Base-by-base conservation (phyloP, 148 eudicot species). In the Camellia japonica region DNA sequence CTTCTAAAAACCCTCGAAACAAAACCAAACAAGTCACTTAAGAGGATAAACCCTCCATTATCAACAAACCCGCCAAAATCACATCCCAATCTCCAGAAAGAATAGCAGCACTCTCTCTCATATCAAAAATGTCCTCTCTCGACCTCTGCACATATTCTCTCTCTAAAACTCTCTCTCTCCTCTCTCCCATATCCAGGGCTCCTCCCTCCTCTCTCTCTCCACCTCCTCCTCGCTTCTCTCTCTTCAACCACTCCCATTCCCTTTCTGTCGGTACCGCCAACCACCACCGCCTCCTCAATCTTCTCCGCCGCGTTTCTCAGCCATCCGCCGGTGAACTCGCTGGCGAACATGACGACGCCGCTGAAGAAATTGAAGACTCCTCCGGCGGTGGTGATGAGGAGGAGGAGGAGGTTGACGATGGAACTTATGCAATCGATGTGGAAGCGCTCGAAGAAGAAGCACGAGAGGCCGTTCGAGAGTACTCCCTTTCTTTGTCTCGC, bases 371-470 rank as follows among this genome's bases (percentile, higher is more conserved):
- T 58, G 78, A 79, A 47, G 86, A 83, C 23, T 74, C 77, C 5
- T 91, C 86, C 8, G 84, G 82, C n/a, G 87, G 82, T 46, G 92
- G 62, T 0, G 86, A 80, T 4, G 52, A 49, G 7, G 52, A 49
- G 7, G 51, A 47, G 51, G 52, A 49, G 20, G 92, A 91, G 6
- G 79, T 16, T 0, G 82, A 66, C 62, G 85, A 83, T 47, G 90
- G 80, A 8, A 47, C 19, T 76, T 75, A 51, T 52, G 77, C 63
- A 5, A 16, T 92, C n/a, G 92, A 95, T 81, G 89, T 80, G 58
- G 87, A 89, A 13, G 94, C 84, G 78, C 89, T 95, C 68, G 94
- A 95, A 79, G 84, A 73, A 74, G 96, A 93, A 84, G 98, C 98
- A 6, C 80, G 62, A 80, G 77, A 62, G 46, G 89, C 81, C 5